Base-by-base conservation (phyloP, 768 basidiomycete genomes). In the Xerocomellus intermedius region DNA sequence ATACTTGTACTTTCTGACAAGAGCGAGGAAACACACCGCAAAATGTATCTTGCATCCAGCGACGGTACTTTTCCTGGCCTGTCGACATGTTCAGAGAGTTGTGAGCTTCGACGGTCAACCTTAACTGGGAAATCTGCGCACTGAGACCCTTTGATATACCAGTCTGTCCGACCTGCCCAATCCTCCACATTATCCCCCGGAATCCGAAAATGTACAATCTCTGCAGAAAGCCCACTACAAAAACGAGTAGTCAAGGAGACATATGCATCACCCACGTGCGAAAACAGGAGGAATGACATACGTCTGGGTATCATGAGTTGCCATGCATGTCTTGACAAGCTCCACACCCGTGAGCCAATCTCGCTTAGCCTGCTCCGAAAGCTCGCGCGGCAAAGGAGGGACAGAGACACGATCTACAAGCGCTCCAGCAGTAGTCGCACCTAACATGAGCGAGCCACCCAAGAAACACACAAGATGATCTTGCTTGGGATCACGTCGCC, bases 381-480 rank as follows among this genome's bases (percentile, higher is more conserved):
- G 76, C 57, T 91, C 79, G 3, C 76, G 74, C n/a, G 75, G 70
- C 24, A 73, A 75, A 0, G 91, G 91, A 13, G 91, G 91, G 32
- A 89, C 69, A 10, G 87, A 87, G 7, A 88, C 82, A 4, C 71
- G 74, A 10, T 77, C 67, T 4, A 70, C 72, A 17, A 78, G 55
- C 0, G 86, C 79, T 48, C 87, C 87, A 3, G 84, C 74, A 2
- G 77, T 81, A 3, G 89, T 90, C 14, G 92, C 90, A 13, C 95
- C 94, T 3, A 98, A 82, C 79, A 98, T 85, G 52, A 98, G 82
- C 1, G 91, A 91, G 4, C 94, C 95, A 19, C 87, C 93, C 33
- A 98, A 75, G 82, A 97, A 98, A 73, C 95, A 98, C 4, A 91
- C 94, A 33, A 98, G 82, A 68, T 97, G 95, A 67, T 98, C 95